phyloP scores from a whole-genome alignment of 2,329 filamentous ascomycete species.

The Curvularia eragrostidis region DNA sequence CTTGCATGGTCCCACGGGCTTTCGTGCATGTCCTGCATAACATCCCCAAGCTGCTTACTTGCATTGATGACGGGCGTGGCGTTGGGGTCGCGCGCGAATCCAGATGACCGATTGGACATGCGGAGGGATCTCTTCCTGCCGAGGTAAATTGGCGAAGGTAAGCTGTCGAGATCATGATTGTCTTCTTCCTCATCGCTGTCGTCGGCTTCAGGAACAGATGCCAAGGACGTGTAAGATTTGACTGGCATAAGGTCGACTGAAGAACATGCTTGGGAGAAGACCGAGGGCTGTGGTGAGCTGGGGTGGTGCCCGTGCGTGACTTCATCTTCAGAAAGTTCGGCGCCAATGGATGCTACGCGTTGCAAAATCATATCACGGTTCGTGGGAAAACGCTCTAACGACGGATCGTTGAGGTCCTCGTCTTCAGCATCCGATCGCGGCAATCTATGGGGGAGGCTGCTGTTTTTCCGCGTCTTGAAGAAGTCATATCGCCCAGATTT shows the following conservation, averaged over 20 bases:
- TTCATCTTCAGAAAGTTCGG: slow-evolving; percentile 37
- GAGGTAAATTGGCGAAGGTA: slow-evolving; percentile 31
- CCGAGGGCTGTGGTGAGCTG: slow-evolving; percentile 34
- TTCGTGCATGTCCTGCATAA: slow-evolving; percentile 8
- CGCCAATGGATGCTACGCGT: slow-evolving; percentile 37
- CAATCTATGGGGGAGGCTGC: slow-evolving; percentile 37
- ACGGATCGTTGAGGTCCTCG: slow-evolving; percentile 35
- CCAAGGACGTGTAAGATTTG: slow-evolving; percentile 38
- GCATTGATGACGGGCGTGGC: slow-evolving; percentile 24
- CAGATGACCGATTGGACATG: slow-evolving; percentile 4
- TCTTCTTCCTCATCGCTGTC: slow-evolving; percentile 30
- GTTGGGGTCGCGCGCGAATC: slow-evolving; percentile 21
- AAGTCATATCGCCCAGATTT: slow-evolving; percentile 17
- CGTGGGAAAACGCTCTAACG: slow-evolving; percentile 39
- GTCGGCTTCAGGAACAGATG: slow-evolving; percentile 34
- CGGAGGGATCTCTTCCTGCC: slow-evolving; percentile 11
- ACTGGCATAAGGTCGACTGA: slow-evolving; percentile 38
- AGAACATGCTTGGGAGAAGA: slow-evolving; percentile 40
- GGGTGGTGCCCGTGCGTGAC: slow-evolving; percentile 17
- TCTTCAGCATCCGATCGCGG: slow-evolving; percentile 41
- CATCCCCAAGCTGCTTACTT: slow-evolving; percentile 21
- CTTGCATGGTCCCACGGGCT: slow-evolving; percentile 4
- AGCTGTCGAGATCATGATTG: slow-evolving; percentile 19
- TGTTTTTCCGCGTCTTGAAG: slow-evolving; percentile 31
- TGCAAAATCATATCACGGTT: slow-evolving; percentile 38